A percentile compares a stretch with the other conserved stretches of the same genome.
These are phyloP conservation scores for Euryodendron excelsum DNA, from an alignment of 148 eudicot genomes.

Conservation along the genomic window DNA sequence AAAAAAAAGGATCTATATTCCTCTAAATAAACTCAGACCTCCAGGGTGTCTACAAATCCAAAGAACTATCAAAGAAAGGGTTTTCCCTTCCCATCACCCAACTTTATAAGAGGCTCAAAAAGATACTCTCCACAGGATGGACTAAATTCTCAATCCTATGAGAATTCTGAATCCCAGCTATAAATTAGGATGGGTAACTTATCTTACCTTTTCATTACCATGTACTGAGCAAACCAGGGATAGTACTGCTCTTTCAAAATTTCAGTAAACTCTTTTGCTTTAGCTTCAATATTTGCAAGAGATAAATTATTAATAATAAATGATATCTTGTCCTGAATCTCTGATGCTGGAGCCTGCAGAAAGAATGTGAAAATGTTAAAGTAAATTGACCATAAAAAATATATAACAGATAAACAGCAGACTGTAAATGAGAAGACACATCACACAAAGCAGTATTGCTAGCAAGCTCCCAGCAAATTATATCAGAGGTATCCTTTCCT, in stretches of 20 bases:
- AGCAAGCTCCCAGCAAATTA: background rate
- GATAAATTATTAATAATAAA: constrained; percentile 80
- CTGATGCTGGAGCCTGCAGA: constrained; percentile 84
- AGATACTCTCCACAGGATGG: background rate
- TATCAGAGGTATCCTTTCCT: background rate
- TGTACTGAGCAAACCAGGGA: constrained; percentile 98
- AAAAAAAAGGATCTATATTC: too few species aligned
- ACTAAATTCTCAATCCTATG: background rate
- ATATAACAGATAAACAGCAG: constrained; percentile 1
- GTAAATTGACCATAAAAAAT: background rate
- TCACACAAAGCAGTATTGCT: background rate
- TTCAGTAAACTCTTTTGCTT: constrained; percentile 84
- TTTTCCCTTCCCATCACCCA: background rate
- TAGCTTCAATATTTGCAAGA: constrained; percentile 68
- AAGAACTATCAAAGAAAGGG: background rate
- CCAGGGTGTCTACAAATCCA: background rate
- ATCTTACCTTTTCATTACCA: constrained; percentile 86
- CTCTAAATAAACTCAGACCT: background rate
- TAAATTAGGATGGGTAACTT: background rate
- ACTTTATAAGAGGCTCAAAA: background rate
- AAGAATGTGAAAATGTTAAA: constrained; percentile 11
- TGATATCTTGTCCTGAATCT: constrained; percentile 85
- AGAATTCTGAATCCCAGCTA: background rate
- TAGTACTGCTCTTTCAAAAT: constrained; percentile 68
- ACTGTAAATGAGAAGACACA: background rate